These are phyloP conservation scores for Gaultheria prostrata DNA, from an alignment of 148 eudicot genomes.

Conservation along the genomic window DNA sequence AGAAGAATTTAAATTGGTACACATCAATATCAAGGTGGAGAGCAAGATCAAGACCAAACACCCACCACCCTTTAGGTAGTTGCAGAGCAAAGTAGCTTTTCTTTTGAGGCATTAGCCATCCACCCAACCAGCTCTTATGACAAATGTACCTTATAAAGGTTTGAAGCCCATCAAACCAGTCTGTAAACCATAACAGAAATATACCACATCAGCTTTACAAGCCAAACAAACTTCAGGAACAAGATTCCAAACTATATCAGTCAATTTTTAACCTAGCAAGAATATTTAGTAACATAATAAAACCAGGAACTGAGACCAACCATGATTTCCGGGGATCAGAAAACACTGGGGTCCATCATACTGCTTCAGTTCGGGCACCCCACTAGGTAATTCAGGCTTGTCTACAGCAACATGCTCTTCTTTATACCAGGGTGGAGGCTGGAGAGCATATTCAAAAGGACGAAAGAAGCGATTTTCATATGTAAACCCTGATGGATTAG, in stretches of 20 bases:
- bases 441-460: conserved; percentile 92
- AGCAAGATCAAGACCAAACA: conserved; percentile 95
- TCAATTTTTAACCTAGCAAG: not conserved
- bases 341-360: conserved; percentile 98
- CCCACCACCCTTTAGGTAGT: conserved; percentile 96
- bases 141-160: conserved; percentile 96
- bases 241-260: conserved; percentile 14
- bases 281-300: not conserved
- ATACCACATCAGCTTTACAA: conserved; percentile 8
- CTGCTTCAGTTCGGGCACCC: conserved; percentile 55
- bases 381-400: conserved; percentile 90
- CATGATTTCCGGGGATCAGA: conserved; percentile 97
- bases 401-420: conserved; percentile 83
- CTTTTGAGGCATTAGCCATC: conserved; percentile 99
- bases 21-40: conserved; percentile 95
- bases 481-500: conserved; percentile 83
- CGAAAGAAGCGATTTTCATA: conserved; percentile 89
- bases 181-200: conserved; percentile 33
- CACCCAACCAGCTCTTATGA: conserved; percentile 99
- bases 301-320: conserved; percentile 34
- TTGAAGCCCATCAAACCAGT: conserved; percentile 98
- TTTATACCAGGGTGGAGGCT: conserved; percentile 85
- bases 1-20: conserved; percentile 95
- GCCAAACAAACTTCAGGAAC: conserved; percentile 6
- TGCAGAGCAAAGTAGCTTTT: conserved; percentile 96